phyloP scores from a whole-genome alignment of 352 stramenopile species.

The Globisporangium parvum region DNA sequence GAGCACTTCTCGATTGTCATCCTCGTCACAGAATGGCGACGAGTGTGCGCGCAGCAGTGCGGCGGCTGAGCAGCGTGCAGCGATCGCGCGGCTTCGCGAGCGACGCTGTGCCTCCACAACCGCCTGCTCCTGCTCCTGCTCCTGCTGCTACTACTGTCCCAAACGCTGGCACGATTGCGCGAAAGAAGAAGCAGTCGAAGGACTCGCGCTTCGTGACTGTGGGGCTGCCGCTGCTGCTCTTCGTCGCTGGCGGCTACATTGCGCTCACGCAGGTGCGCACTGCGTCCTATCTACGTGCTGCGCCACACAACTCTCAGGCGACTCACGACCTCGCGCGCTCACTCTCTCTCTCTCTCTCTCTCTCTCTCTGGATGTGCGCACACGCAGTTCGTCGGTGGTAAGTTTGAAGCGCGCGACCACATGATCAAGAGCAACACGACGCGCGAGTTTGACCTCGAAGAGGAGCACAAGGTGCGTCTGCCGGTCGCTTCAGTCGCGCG shows the following conservation, averaged over 20 bases:
- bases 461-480: slow-evolving; percentile 73
- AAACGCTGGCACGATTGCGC: background rate
- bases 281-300: background rate
- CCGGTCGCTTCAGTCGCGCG: background rate
- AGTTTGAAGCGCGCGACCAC: slow-evolving; percentile 77
- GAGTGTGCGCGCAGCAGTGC: background rate
- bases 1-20: background rate
- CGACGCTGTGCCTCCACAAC: background rate
- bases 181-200: slow-evolving; percentile 45
- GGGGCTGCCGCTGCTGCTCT: slow-evolving; percentile 74
- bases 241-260: slow-evolving; percentile 73
- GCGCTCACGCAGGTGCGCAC: slow-evolving; percentile 59
- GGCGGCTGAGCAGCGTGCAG: background rate
- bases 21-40: background rate
- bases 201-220: slow-evolving; percentile 58
- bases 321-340: slow-evolving; percentile 1
- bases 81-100: slow-evolving; percentile 8
- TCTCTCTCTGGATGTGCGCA: slow-evolving; percentile 4
- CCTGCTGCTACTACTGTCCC: slow-evolving; percentile 4
- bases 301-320: background rate
- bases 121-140: background rate
- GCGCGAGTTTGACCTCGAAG: slow-evolving; percentile 75
- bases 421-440: slow-evolving; percentile 80
- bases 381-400: slow-evolving; percentile 70
- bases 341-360: background rate